A percentile compares a stretch with the other conserved stretches of the same genome.
Conservation (phyloP, 192 early-diverging fungal species). For the Diversispora eburnea region DNA sequence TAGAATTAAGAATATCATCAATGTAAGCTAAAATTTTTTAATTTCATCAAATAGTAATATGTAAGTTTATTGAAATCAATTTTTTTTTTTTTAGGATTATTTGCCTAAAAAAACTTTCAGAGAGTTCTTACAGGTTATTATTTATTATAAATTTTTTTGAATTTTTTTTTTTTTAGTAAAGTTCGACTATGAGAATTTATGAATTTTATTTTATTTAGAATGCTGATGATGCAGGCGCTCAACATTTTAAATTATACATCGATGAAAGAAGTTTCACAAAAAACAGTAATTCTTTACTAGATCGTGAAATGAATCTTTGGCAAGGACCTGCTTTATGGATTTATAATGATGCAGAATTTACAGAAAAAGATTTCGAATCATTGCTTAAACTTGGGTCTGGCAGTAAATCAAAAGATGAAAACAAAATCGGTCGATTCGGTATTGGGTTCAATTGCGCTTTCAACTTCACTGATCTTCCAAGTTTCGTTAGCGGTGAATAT, state of each 20-base stretch:
- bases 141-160: not conserved
- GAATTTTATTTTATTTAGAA: constrained; percentile 35
- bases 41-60: not conserved
- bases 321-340: constrained; percentile 33
- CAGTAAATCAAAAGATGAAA: constrained; percentile 26
- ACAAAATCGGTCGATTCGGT: constrained; percentile 13
- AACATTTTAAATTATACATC: not conserved
- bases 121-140: not conserved
- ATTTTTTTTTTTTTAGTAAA: not conserved
- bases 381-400: constrained; percentile 29
- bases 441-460: constrained; percentile 24
- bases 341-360: constrained; percentile 32
- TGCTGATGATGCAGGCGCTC: constrained; percentile 29
- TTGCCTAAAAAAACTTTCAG: not conserved
- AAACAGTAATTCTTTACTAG: not conserved
- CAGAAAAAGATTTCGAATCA: constrained; percentile 24
- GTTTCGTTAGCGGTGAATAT: constrained; percentile 29
- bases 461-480: constrained; percentile 29
- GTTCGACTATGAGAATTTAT: too few relatives aligned
- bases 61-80: not conserved
- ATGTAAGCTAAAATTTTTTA: not conserved
- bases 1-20: constrained; percentile 10
- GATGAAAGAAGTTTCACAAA: constrained; percentile 5
- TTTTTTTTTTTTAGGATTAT: not conserved
- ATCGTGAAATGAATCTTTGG: constrained; percentile 23